Percentiles rank a stretch among this genome's conserved stretches.
Conservation (phyloP, 257 asterid genomes). For the Mentha longifolia region DNA sequence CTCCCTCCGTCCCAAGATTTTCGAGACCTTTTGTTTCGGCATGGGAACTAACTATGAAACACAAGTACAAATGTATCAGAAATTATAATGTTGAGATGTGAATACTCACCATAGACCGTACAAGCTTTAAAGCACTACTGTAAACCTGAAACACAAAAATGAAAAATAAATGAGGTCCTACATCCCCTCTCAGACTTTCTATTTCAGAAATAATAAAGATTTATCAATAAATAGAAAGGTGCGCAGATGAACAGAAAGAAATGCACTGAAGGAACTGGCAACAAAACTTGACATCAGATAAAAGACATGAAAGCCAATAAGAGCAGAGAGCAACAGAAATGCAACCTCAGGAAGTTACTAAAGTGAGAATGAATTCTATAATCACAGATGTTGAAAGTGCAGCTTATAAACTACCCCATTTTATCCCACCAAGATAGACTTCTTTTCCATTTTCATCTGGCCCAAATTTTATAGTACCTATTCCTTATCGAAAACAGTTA, state of each 20-base stretch:
- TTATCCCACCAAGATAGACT: neutral
- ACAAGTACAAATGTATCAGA: constrained; percentile 10
- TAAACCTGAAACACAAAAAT: constrained; percentile 70
- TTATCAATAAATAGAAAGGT: constrained; percentile 5
- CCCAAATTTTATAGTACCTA: neutral
- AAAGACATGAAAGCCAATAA: neutral
- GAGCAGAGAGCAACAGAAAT: neutral
- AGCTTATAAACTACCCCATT: constrained; percentile 8
- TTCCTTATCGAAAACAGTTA: too few species aligned
- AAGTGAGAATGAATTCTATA: neutral
- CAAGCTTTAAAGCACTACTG: constrained; percentile 96
- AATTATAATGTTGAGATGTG: constrained; percentile 22
- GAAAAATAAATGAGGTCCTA: constrained; percentile 16
- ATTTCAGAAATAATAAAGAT: neutral
- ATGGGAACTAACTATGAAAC: too few species aligned
- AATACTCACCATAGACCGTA: constrained; percentile 90
- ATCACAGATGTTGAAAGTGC: neutral
- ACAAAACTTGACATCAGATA: constrained; percentile 3
- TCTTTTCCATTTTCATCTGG: neutral
- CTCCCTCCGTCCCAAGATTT: too few species aligned
- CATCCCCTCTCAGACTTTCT: constrained; percentile 6
- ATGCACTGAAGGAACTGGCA: constrained; percentile 8
- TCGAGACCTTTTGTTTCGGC: too few species aligned
- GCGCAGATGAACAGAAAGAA: constrained; percentile 8
- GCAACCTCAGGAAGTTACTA: neutral